Percentiles rank a stretch among this genome's conserved stretches.
Evolutionary conservation across 1,139 yeast genomes (phyloP).

Genomic region (Blastobotrys capitulatus): DNA sequence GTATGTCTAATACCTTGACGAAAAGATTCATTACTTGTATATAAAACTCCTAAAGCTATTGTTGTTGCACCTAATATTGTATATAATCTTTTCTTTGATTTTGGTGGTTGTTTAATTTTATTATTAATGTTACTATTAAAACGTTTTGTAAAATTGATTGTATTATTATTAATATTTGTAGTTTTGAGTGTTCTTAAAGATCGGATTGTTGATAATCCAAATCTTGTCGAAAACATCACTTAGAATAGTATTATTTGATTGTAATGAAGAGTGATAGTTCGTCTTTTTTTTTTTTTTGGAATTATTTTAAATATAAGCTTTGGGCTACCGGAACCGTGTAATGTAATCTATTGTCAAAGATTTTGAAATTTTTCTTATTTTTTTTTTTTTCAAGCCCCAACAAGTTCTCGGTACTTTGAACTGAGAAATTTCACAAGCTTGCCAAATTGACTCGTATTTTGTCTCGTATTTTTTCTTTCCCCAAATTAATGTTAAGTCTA

Average conservation of each 20-base stretch:
- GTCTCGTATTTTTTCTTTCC: too few relatives aligned
- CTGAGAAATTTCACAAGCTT: too few relatives aligned
- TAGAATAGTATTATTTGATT: too few relatives aligned
- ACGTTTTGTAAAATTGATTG: neutral
- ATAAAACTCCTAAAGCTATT: constrained; percentile 4
- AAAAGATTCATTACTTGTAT: constrained; percentile 12
- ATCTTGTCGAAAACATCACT: neutral
- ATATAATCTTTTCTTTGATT: neutral
- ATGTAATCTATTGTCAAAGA: too few relatives aligned
- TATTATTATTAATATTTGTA: neutral
- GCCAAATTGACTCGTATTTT: too few relatives aligned
- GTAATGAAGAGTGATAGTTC: too few relatives aligned
- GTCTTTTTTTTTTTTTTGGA: too few relatives aligned
- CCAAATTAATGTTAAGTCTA: too few relatives aligned
- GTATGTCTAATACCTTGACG: constrained; percentile 27
- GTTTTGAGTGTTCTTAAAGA: neutral
- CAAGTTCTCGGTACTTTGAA: too few relatives aligned
- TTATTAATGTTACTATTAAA: neutral
- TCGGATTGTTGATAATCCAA: neutral
- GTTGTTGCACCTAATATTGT: constrained; percentile 2
- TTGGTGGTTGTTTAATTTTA: neutral
- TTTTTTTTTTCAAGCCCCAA: neutral
- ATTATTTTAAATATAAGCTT: too few relatives aligned
- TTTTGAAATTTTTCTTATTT: neutral
- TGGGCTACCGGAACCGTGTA: too few relatives aligned